Evolutionary conservation across 179 eudicot species (phyloP), one percentile per base, ranked within the genome.

Genomic region (Silene vulgaris): DNA sequence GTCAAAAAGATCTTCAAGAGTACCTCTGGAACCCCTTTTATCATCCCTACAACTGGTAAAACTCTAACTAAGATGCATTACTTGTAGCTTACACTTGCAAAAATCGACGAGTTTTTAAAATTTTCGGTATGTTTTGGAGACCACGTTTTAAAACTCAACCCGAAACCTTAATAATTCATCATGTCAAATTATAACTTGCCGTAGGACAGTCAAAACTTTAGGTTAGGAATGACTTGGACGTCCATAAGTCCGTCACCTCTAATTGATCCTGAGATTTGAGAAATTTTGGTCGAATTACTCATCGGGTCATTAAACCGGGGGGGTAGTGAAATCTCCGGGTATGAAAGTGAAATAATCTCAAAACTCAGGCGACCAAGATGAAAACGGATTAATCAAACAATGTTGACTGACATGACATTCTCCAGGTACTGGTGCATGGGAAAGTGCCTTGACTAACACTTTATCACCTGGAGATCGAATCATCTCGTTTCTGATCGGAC

Each of bases 341-440:
- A 9, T 1, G 0, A 45, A 45, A 45, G 12, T 45, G 50, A 45
- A 45, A 45, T 11, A 8, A 9, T 45, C 3, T 45, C 50, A 9
- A 45, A 8, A 9, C 50, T 7, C 45, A 40, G 45, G 45, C 45
- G 13, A 45, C 50, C 13, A 45, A 45, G 1, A 45, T 45, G 50
- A 45, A 43, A 5, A 20, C 8, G 17, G 26, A 19, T 57, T 50
- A 29, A 20, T 8, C 19, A 48, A 26, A 29, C n/a, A 32, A 63
- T 23, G 28, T 8, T n/a, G n/a, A n/a, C n/a, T 73, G 50, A 54
- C 35, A n/a, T 60, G 50, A 21, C 26, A 71, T 65, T 52, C 12
- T 75, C 4, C 80, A 95, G 99, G 99, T 62, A 96, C 99, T 76
- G 99, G 99, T 81, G 99, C 99, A 67, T 96, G 98, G 98, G 99